phyloP scores from a whole-genome alignment of 768 basidiomycete genomes.

The Boletus subcaerulescens region DNA sequence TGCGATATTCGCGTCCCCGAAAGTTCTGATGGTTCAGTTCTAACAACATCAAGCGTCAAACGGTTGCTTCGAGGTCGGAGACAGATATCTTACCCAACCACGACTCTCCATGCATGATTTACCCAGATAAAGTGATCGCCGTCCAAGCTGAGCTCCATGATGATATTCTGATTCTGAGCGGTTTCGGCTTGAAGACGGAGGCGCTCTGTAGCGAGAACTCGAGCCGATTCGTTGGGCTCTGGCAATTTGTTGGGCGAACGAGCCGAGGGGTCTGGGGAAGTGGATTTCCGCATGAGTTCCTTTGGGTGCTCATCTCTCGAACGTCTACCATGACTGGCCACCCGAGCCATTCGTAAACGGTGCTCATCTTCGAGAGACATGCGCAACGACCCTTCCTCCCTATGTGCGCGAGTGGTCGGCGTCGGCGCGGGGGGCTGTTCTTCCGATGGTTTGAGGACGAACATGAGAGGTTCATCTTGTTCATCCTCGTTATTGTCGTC shows the following conservation, averaged over 20 bases:
- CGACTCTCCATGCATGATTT: constrained; percentile 92
- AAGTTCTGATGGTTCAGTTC: constrained; percentile 79
- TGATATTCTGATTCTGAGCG: constrained; percentile 93
- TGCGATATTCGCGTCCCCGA: constrained; percentile 78
- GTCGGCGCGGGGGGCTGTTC: constrained; percentile 45
- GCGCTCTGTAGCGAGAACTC: constrained; percentile 85
- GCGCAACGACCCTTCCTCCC: constrained; percentile 38
- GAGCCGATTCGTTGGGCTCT: constrained; percentile 69
- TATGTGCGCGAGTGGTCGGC: constrained; percentile 37
- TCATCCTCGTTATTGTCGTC: constrained; percentile 89
- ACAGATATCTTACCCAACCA: constrained; percentile 68
- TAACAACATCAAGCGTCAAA: constrained; percentile 33
- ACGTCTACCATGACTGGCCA: constrained; percentile 50
- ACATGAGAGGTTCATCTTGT: constrained; percentile 86
- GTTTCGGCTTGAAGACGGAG: constrained; percentile 89
- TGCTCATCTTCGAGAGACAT: constrained; percentile 31
- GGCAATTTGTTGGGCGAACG: constrained; percentile 45
- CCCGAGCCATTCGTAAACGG: constrained; percentile 46
- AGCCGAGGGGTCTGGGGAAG: constrained; percentile 35
- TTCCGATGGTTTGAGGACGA: constrained; percentile 87
- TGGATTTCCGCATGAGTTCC: constrained; percentile 39
- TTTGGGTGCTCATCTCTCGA: constrained; percentile 59
- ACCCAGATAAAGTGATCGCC: constrained; percentile 95
- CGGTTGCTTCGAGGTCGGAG: background rate
- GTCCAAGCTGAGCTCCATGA: constrained; percentile 91